Conservation (phyloP, 1,284 basidiomycete species). For the Sporisorium exsertum region DNA sequence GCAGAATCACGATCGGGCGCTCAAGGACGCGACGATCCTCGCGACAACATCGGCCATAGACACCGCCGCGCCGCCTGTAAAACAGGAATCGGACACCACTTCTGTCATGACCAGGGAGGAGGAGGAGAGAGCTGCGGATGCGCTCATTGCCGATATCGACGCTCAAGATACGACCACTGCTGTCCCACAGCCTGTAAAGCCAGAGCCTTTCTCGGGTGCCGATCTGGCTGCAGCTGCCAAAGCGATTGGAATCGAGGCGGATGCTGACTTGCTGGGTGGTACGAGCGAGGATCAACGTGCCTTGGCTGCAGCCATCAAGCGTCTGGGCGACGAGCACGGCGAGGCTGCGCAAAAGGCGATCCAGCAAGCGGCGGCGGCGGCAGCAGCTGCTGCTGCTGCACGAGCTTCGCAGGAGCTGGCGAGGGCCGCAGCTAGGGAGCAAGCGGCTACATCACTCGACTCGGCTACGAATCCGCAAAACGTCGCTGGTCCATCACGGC, state of each 20-base stretch:
- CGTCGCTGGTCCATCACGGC: constrained; percentile 9
- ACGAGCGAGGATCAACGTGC: constrained; percentile 51
- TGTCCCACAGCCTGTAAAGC: not conserved
- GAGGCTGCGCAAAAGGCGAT: constrained; percentile 45
- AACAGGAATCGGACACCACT: not conserved
- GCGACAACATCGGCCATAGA: not conserved
- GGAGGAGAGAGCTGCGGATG: constrained; percentile 44
- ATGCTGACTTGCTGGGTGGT: constrained; percentile 47
- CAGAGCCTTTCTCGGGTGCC: constrained; percentile 27
- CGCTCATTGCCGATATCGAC: constrained; percentile 32
- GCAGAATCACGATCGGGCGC: constrained; percentile 32
- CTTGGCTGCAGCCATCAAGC: constrained; percentile 52
- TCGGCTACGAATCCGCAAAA: not conserved
- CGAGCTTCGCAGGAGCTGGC: constrained; percentile 46
- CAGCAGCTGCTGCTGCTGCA: constrained; percentile 33
- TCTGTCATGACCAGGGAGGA: constrained; percentile 36
- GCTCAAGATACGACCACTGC: not conserved
- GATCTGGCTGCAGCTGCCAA: constrained; percentile 55
- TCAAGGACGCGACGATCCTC: constrained; percentile 17
- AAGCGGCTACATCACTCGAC: not conserved
- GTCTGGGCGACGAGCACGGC: constrained; percentile 43
- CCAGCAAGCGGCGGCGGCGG: constrained; percentile 45
- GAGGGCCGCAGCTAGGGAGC: constrained; percentile 32
- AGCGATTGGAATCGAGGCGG: constrained; percentile 53
- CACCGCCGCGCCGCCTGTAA: not conserved